Conservation (phyloP, 371 early-diverging fungal species). For the Mucor mucedo region DNA sequence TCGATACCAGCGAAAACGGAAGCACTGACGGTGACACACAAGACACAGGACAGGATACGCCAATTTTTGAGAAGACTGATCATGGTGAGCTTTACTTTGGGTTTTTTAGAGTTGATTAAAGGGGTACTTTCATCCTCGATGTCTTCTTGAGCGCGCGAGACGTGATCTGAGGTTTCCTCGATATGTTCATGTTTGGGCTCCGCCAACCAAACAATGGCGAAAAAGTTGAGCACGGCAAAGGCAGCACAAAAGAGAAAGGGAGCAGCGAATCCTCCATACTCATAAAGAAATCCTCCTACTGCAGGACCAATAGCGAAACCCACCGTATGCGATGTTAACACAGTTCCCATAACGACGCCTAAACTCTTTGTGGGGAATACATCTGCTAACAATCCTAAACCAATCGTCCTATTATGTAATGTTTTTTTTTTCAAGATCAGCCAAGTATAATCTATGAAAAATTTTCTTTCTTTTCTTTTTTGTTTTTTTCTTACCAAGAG, state of each 20-base stretch:
- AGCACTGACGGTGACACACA: conserved; percentile 61
- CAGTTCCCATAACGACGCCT: conserved; percentile 80
- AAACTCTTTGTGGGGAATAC: conserved; percentile 70
- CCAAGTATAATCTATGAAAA: not conserved
- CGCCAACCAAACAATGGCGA: conserved; percentile 65
- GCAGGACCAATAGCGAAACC: conserved; percentile 80
- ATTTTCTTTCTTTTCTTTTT: not conserved
- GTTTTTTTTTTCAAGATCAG: conserved; percentile 3
- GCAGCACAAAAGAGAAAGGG: conserved; percentile 79
- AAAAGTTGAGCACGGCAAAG: conserved; percentile 71
- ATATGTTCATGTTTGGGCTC: conserved; percentile 52
- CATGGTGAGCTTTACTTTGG: conserved; percentile 48
- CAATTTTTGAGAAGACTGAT: conserved; percentile 56
- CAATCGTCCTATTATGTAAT: conserved; percentile 61
- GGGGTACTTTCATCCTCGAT: conserved; percentile 21
- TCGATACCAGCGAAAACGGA: conserved; percentile 69
- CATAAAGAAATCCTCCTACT: conserved; percentile 76
- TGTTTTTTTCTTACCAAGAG: conserved; percentile 64
- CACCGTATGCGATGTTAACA: conserved; percentile 74
- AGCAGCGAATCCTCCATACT: conserved; percentile 67
- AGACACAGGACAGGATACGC: conserved; percentile 57
- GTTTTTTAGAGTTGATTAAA: conserved; percentile 15
- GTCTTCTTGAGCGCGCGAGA: conserved; percentile 35
- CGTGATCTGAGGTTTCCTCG: conserved; percentile 20
- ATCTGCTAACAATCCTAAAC: conserved; percentile 81